Percentiles rank a stretch among this genome's conserved stretches.
Evolutionary conservation across 2,329 filamentous ascomycete species (phyloP).

Genomic region (Hypoxylon sp.): DNA sequence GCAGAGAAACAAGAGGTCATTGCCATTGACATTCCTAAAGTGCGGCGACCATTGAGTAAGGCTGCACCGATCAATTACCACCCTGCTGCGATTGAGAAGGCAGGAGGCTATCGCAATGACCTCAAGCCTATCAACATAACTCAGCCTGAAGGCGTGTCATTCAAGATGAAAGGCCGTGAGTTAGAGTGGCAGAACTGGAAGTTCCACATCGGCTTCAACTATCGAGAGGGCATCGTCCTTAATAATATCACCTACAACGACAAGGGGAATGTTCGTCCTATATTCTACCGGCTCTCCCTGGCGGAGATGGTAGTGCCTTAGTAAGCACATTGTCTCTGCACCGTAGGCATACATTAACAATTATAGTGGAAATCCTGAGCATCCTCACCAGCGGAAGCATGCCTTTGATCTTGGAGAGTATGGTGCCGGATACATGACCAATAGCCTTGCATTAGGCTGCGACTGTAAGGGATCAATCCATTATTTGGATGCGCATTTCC

Average conservation of each 20-base stretch:
- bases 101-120: constrained; percentile 82
- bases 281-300: constrained; percentile 91
- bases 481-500: constrained; percentile 90
- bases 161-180: constrained; percentile 79
- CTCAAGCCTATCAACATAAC: constrained; percentile 91
- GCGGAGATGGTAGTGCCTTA: constrained; percentile 97
- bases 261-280: constrained; percentile 79
- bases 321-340: constrained; percentile 51
- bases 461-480: constrained; percentile 93
- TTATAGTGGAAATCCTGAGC: constrained; percentile 77
- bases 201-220: constrained; percentile 94
- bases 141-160: constrained; percentile 90
- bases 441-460: constrained; percentile 81
- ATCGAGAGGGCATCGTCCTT: constrained; percentile 90
- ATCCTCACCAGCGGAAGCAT: constrained; percentile 85
- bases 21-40: constrained; percentile 85
- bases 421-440: constrained; percentile 87
- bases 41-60: constrained; percentile 81
- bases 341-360: constrained; percentile 29
- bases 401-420: constrained; percentile 87
- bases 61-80: constrained; percentile 85
- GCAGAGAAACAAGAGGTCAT: constrained; percentile 83
- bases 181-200: constrained; percentile 95
- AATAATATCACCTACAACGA: constrained; percentile 94
- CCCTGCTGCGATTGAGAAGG: constrained; percentile 77